phyloP scores from a whole-genome alignment of 495 filamentous ascomycete species.

The Neurospora sp. region DNA sequence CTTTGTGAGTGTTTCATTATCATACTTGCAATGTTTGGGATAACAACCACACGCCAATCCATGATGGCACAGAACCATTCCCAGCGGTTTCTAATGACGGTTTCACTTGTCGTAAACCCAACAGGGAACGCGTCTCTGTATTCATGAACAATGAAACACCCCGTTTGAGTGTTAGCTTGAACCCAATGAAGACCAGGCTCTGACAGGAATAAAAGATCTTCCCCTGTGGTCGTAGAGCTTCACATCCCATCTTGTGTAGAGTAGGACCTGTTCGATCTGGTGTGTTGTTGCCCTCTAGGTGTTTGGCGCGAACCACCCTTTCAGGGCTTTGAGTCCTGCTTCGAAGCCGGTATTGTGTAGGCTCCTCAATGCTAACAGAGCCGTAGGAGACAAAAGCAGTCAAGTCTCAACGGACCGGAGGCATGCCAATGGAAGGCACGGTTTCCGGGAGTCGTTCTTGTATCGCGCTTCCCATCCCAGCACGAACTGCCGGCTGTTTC shows the following conservation, averaged over 20 bases:
- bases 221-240: not conserved
- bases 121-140: not conserved
- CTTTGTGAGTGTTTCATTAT: not conserved
- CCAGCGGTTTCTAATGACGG: not conserved
- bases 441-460: not conserved
- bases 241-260: not conserved
- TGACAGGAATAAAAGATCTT: not conserved
- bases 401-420: not conserved
- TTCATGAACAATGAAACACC: not conserved
- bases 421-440: not conserved
- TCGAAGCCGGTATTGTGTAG: not conserved
- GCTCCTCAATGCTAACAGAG: not conserved
- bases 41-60: not conserved
- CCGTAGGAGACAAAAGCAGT: no score
- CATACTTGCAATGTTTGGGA: not conserved
- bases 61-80: not conserved
- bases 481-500: not conserved
- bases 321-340: not conserved
- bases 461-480: not conserved
- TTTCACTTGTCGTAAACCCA: not conserved
- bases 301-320: not conserved
- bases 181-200: not conserved
- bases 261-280: not conserved
- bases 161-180: not conserved
- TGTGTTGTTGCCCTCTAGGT: not conserved